Base-by-base conservation (phyloP, 495 filamentous ascomycete species). In the Penicillium herquei region DNA sequence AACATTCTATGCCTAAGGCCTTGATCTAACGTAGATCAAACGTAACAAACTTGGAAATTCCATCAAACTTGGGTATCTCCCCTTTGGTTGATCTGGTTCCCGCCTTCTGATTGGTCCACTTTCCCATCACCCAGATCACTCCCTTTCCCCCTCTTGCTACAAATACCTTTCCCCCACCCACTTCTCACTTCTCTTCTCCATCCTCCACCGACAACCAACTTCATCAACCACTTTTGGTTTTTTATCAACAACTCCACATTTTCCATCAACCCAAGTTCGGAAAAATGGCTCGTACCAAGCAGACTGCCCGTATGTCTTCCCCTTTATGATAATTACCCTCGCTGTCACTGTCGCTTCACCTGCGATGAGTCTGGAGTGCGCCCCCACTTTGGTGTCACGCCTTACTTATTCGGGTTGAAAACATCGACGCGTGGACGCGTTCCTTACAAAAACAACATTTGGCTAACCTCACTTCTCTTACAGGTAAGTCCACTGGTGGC, bases 261-360 rank as follows among this genome's bases (percentile, higher is more conserved):
- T 54, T 78, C 65, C 74, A 80, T 76, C 71, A 77, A 74, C 67
- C 58, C 57, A 64, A 66, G 14, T 42, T 39, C 30, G 37, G 41
- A 55, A 82, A 74, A 82, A 98, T 99, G 94, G 94, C 94, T 71
- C 90, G 94, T 77, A 99, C 94, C 68, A 99, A 98, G 90, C 94
- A 98, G 82, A 98, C 94, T 78, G 94, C 94, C 75, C 94, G 94
- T 87, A 90, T 9, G 30, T 41, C 53, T 52, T 57, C 37, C 50
- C 40, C 8, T 13, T 40, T 11, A 14, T 42, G 13, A 54, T 7
- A 9, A 3, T 13, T 37, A 9, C 7, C 44, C 50, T 59, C 56
- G 52, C 57, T 47, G 65, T 52, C 35, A 37, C 9, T 16, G 3
- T 32, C 18, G 3, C 43, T 10, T 16, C 4, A 14, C 21, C n/a